Evolutionary conservation across 1,284 basidiomycete genomes (phyloP).

Genomic region (Schizophyllum amplum): DNA sequence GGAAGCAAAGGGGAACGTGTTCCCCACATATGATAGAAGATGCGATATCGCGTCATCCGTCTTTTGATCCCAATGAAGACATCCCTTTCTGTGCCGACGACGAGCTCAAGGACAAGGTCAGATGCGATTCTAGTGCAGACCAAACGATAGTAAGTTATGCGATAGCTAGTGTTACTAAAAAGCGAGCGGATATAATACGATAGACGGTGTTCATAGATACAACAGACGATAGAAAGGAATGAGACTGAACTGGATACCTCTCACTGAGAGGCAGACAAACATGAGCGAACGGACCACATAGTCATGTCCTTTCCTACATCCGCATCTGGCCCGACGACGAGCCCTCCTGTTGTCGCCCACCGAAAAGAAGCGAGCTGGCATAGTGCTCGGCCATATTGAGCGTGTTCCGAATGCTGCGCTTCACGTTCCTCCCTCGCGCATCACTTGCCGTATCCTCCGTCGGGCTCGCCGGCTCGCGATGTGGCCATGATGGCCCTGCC

Average conservation of each 20-base stretch:
- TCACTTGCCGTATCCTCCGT: slow-evolving; percentile 9
- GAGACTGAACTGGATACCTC: too few relatives aligned
- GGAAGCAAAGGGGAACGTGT: too few relatives aligned
- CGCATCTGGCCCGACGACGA: neutral
- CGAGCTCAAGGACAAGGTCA: neutral
- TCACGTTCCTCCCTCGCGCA: slow-evolving; percentile 46
- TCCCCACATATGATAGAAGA: neutral
- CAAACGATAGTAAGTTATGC: neutral
- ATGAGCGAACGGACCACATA: neutral
- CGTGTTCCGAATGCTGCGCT: slow-evolving; percentile 55
- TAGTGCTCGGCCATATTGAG: slow-evolving; percentile 61
- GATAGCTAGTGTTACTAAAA: neutral
- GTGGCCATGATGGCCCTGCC: slow-evolving; percentile 20
- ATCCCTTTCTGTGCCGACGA: neutral
- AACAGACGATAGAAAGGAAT: neutral
- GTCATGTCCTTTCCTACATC: neutral
- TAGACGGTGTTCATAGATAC: neutral
- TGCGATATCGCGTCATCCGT: neutral
- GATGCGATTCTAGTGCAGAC: neutral
- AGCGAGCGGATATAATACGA: neutral
- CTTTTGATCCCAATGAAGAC: neutral
- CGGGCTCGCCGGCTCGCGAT: slow-evolving; percentile 22
- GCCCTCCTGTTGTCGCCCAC: slow-evolving; percentile 24
- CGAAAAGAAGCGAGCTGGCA: slow-evolving; percentile 55
- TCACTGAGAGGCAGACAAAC: too few relatives aligned